A percentile compares a stretch with the other conserved stretches of the same genome.
Evolutionary conservation across 31 red algal species (phyloP).

Genomic region (Endocladia muricata): DNA sequence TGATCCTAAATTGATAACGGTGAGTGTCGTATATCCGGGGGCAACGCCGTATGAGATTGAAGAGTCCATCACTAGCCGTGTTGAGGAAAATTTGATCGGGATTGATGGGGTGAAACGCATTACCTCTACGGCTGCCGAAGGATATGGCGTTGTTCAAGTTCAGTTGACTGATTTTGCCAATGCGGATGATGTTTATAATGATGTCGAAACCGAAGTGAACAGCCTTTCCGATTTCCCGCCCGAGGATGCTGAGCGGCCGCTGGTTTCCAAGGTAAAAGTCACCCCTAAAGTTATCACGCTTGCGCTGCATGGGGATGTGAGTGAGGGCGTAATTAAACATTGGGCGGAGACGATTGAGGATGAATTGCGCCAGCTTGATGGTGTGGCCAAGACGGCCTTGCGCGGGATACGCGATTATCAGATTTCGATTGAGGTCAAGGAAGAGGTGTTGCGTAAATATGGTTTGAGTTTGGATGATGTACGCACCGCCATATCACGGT

Average conservation of each 20-base stretch:
- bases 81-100: not conserved
- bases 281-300: not conserved
- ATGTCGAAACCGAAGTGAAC: not conserved
- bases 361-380: not conserved
- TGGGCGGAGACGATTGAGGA: not conserved
- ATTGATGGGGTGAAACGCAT: slow-evolving; percentile 1
- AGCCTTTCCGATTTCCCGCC: not conserved
- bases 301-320: not conserved
- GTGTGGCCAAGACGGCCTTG: not conserved
- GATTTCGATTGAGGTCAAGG: not conserved
- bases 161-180: not conserved
- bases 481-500: not conserved
- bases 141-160: not conserved
- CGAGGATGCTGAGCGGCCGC: not conserved
- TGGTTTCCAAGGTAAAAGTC: not conserved
- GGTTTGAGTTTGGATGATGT: not conserved
- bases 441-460: not conserved
- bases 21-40: not conserved
- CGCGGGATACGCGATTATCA: not conserved
- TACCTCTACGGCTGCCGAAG: not conserved
- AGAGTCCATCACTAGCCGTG: not conserved
- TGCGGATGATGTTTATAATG: not conserved
- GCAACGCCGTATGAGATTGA: not conserved
- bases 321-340: not conserved
- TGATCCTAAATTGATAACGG: not conserved